phyloP scores from a whole-genome alignment of 2,329 filamentous ascomycete species.

The Fusarium mexicanum region DNA sequence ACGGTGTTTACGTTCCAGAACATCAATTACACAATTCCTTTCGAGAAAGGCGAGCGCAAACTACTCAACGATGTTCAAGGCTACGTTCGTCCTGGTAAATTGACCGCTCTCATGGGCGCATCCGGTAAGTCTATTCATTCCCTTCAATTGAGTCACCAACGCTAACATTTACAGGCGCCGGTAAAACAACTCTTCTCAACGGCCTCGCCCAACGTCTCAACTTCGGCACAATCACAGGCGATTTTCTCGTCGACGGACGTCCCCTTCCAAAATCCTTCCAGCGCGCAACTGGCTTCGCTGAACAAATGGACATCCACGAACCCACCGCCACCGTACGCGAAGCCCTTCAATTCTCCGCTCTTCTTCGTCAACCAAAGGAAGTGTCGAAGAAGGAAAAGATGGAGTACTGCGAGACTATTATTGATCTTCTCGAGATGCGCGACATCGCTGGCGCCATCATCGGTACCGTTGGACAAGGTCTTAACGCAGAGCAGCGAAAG shows the following conservation, averaged over 20 bases:
- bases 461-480: constrained; percentile 65
- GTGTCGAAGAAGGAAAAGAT: constrained; percentile 70
- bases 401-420: constrained; percentile 73
- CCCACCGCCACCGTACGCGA: constrained; percentile 73
- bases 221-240: constrained; percentile 79
- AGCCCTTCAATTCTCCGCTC: constrained; percentile 71
- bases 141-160: accelerated
- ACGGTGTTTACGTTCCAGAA: constrained; percentile 64
- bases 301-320: constrained; percentile 75
- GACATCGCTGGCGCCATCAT: constrained; percentile 72
- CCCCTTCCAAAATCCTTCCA: constrained; percentile 80
- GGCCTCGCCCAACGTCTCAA: constrained; percentile 79
- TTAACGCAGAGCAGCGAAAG: constrained; percentile 69
- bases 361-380: constrained; percentile 68
- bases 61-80: constrained; percentile 81
- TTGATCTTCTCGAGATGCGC: constrained; percentile 75
- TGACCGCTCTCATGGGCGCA: constrained; percentile 80
- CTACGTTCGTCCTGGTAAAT: constrained; percentile 84
- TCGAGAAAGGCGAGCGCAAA: constrained; percentile 71
- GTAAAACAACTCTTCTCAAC: constrained; percentile 80
- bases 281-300: constrained; percentile 75
- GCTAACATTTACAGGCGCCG: constrained; percentile 50
- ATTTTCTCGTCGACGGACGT: constrained; percentile 81
- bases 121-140: constrained; percentile 47
- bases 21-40: constrained; percentile 60